Evolutionary conservation across 1,139 yeast species (phyloP).

Genomic region (Trichomonascaceae sp.): DNA sequence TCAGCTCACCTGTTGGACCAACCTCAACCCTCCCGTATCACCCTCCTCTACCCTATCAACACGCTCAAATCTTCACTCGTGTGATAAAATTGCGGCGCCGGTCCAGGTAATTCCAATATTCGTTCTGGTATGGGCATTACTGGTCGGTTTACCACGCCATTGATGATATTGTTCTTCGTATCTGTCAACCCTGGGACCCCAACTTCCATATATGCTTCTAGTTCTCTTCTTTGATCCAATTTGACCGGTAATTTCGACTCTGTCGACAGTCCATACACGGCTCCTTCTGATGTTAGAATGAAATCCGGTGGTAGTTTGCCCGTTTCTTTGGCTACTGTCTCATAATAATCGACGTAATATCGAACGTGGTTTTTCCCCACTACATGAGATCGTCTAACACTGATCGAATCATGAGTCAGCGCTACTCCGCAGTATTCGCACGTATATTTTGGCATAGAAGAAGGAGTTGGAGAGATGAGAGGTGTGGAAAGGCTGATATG

Average conservation of each 20-base stretch:
- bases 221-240: constrained; percentile 6
- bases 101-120: not conserved
- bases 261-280: not conserved
- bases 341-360: constrained; percentile 72
- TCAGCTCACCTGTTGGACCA: too few relatives aligned
- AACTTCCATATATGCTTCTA: constrained; percentile 3
- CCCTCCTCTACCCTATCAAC: not conserved
- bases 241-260: not conserved
- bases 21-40: not conserved
- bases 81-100: constrained; percentile 8
- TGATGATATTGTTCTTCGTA: not conserved
- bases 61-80: constrained; percentile 2
- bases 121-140: constrained; percentile 6
- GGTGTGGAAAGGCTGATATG: not conserved
- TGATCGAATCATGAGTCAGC: constrained; percentile 80
- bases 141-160: constrained; percentile 7
- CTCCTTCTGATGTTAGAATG: constrained; percentile 8
- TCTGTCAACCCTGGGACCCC: constrained; percentile 9
- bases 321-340: constrained; percentile 26
- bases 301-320: constrained; percentile 6
- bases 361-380: constrained; percentile 74
- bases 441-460: constrained; percentile 11
- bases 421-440: constrained; percentile 85
- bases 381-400: constrained; percentile 80
- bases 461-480: not conserved